Base-by-base conservation (phyloP, 2,329 filamentous ascomycete species). In the Alternaria sp. region DNA sequence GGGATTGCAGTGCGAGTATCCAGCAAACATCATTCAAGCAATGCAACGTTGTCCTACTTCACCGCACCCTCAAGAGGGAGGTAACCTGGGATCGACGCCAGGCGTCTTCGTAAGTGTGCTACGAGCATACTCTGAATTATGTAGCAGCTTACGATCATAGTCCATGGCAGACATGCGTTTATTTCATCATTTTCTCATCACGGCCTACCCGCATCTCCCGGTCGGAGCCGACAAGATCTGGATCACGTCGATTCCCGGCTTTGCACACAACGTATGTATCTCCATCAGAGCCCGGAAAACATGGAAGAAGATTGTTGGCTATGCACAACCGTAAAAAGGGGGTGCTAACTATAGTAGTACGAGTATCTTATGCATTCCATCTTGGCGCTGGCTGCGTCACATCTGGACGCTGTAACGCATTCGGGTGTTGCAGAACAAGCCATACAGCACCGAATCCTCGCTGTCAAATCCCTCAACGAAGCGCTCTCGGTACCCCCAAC, bases 301-400 rank as follows among this genome's bases (percentile, higher is more conserved):
- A 40, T 17, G n/a, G 5, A 40, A 40, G 36, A 40, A 40, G 36
- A 15, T 10, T 40, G 0, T 9, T 5, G 32, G 32, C 13, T 36
- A 36, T 36, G 0, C 32, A 0, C 3, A 9, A 25, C 12, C 6
- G 12, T 8, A 17, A 26, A 15, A 17, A 32, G 19, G 12, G 12
- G 12, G 62, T 17, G 50, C 66, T 71, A 46, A 75, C 46, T 7
- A 23, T 63, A 57, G 21, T 61, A 89, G 85, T 85, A 90, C 67
- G 87, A 90, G 59, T 90, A 88, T 62, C 83, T 91, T 10, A 91
- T 92, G 86, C 90, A 92, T 74, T 88, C 89, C 5, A 89, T 92
- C 54, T 84, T 91, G 0, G 89, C 89, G 12, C 84, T 91, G 63
- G 84, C 90, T 1, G 90, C 90, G 30, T 91, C 89, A 0, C 88